Evolutionary conservation across 768 basidiomycete species (phyloP), one percentile per base, ranked within the genome.

Genomic region (Kwoniella heveanensis): DNA sequence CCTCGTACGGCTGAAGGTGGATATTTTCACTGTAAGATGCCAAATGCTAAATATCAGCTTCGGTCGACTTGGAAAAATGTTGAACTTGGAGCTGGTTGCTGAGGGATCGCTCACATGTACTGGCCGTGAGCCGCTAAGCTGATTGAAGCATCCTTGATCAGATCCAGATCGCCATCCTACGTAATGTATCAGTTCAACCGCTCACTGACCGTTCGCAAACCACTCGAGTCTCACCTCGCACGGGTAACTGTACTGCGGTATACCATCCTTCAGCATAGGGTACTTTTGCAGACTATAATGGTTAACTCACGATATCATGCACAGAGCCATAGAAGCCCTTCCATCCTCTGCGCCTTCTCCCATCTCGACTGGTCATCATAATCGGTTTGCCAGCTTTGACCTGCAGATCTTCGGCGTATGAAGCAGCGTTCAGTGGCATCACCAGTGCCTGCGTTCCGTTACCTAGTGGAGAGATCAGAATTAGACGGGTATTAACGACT

Each of bases 391-490:
- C 79, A 30, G 75, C 80, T 48, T 68, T 74, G 17, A 77, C 60
- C 8, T 72, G 65, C 0, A 91, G 83, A 2, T 84, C 85, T 68
- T 87, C 84, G 15, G 87, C 85, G 77, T 91, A 88, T 0, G 89
- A 86, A 66, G 92, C 90, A 72, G 91, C 90, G 67, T 98, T 97
- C 62, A 97, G 88, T 60, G 89, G 87, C 91, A 92, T 95, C 0
- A 84, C 85, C 32, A 97, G 87, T 0, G 91, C 87, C 78, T 99
- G 95, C 0, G 95, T 98, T 1, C 95, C 94, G 74, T 96, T 95
- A 1, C 93, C 92, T 80, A 57, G 17, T 12, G 7, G 39, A 9
- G 9, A 7, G 21, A 27, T 24, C 52, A 55, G 32, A 13, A 32
- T n/a, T n/a, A 32, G 13, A 32, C 32, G 32, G 32, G 32, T 32